phyloP scores from a whole-genome alignment of 2,329 filamentous ascomycete species.

The Fusarium euwallaceae region DNA sequence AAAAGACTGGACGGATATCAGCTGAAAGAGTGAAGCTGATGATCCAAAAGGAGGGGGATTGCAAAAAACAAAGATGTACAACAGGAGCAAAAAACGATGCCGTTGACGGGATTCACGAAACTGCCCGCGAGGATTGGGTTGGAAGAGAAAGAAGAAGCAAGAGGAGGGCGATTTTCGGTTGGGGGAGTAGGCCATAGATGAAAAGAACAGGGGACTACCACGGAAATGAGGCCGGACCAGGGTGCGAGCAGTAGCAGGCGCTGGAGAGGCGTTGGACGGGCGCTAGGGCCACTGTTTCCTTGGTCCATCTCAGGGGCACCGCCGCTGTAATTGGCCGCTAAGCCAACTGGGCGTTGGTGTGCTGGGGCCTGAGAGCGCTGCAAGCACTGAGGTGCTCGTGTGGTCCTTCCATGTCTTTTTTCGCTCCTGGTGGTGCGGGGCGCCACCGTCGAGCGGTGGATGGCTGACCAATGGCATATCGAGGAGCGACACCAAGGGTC shows the following conservation, averaged over 20 bases:
- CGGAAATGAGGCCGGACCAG: slow-evolving; percentile 45
- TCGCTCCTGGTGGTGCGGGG: slow-evolving; percentile 26
- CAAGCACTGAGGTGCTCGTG: slow-evolving; percentile 6
- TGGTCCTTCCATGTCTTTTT: slow-evolving; percentile 16
- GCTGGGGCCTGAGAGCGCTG: slow-evolving; percentile 11
- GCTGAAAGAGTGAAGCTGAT: slow-evolving; percentile 61
- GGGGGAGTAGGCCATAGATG: slow-evolving; percentile 35
- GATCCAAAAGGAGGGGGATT: slow-evolving; percentile 46
- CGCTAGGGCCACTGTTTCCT: slow-evolving; percentile 36
- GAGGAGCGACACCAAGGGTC: not conserved
- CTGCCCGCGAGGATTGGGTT: slow-evolving; percentile 45
- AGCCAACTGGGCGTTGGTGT: slow-evolving; percentile 22
- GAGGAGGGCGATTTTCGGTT: slow-evolving; percentile 31
- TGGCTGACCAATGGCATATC: slow-evolving; percentile 19
- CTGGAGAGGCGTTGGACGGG: slow-evolving; percentile 30
- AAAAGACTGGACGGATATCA: slow-evolving; percentile 56
- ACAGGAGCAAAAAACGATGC: slow-evolving; percentile 43
- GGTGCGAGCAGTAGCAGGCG: slow-evolving; percentile 22
- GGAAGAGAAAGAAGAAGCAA: slow-evolving; percentile 37
- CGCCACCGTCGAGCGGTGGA: slow-evolving; percentile 33
- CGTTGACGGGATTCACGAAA: slow-evolving; percentile 43
- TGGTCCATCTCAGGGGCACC: slow-evolving; percentile 39
- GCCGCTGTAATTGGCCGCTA: slow-evolving; percentile 42
- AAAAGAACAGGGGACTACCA: slow-evolving; percentile 28
- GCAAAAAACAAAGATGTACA: slow-evolving; percentile 40